Evolutionary conservation across 768 basidiomycete species (phyloP).

Genomic region (Cystobasidium tubakii): DNA sequence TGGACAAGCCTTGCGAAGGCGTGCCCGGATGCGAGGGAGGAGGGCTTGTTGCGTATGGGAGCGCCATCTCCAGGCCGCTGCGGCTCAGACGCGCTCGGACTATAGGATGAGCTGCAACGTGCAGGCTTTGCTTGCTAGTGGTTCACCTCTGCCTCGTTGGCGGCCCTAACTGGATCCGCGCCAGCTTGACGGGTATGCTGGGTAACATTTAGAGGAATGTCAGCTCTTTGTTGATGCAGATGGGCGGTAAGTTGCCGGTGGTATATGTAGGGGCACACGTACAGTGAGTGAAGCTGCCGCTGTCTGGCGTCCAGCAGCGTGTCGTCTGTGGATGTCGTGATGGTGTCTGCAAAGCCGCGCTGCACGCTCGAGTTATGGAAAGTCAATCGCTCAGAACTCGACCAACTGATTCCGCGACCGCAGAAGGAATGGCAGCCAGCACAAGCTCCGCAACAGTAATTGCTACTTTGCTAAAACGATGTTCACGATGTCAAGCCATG

Average conservation of each 20-base stretch:
- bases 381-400: background rate
- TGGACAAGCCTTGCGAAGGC: background rate
- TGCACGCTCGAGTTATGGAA: background rate
- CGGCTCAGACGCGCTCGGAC: no score
- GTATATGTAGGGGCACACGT: background rate
- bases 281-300: background rate
- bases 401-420: background rate
- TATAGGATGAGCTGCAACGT: background rate
- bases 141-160: background rate
- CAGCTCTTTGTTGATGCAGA: background rate
- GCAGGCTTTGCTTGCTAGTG: background rate
- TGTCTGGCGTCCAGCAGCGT: background rate
- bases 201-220: background rate
- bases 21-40: background rate
- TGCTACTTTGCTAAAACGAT: no score
- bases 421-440: background rate
- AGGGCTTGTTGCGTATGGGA: slow-evolving; percentile 4
- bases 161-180: background rate
- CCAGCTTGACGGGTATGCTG: background rate
- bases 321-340: background rate
- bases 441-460: no score
- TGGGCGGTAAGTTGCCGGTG: background rate
- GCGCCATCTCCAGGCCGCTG: background rate
- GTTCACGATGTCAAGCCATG: no score
- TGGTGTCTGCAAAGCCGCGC: background rate